Evolutionary conservation across 805 yeast genomes (phyloP).

Genomic region (Kluyveromyces starmeri): DNA sequence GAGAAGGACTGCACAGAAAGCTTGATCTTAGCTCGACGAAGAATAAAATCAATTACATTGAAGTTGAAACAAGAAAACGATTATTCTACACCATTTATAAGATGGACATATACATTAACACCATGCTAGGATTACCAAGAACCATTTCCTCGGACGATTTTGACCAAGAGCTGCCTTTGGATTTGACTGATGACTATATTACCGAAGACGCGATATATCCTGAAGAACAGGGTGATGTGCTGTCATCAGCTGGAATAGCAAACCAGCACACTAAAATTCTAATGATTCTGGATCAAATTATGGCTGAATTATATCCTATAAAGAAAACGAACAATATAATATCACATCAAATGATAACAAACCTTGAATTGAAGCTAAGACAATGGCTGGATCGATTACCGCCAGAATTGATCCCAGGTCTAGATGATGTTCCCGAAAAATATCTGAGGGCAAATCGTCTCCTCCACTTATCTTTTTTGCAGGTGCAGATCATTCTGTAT

Average conservation of each 20-base stretch:
- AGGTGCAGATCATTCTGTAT: conserved; percentile 76
- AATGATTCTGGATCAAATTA: conserved; percentile 60
- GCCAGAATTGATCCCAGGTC: conserved; percentile 53
- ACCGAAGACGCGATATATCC: conserved; percentile 43
- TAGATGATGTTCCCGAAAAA: conserved; percentile 27
- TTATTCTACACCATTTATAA: conserved; percentile 82
- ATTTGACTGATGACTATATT: conserved; percentile 78
- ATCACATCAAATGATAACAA: conserved; percentile 43
- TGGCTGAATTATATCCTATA: conserved; percentile 61
- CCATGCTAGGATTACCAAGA: conserved; percentile 81
- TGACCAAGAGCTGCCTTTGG: conserved; percentile 79
- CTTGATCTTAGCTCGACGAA: conserved; percentile 22
- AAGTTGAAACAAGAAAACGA: conserved; percentile 76
- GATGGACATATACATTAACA: no score
- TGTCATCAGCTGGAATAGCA: conserved; percentile 47
- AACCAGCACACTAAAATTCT: conserved; percentile 76
- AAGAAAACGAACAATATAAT: conserved; percentile 27
- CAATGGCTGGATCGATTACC: conserved; percentile 71
- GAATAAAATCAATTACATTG: conserved; percentile 43
- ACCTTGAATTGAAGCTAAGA: conserved; percentile 62
- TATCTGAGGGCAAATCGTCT: conserved; percentile 70
- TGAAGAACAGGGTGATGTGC: conserved; percentile 18
- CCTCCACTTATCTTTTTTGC: conserved; percentile 63
- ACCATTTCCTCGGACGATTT: conserved; percentile 69
- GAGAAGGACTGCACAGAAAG: conserved; percentile 78